Evolutionary conservation across 148 eudicot genomes (phyloP), one percentile per base, ranked within the genome.

Genomic region (Chenopodium berlandieri): DNA sequence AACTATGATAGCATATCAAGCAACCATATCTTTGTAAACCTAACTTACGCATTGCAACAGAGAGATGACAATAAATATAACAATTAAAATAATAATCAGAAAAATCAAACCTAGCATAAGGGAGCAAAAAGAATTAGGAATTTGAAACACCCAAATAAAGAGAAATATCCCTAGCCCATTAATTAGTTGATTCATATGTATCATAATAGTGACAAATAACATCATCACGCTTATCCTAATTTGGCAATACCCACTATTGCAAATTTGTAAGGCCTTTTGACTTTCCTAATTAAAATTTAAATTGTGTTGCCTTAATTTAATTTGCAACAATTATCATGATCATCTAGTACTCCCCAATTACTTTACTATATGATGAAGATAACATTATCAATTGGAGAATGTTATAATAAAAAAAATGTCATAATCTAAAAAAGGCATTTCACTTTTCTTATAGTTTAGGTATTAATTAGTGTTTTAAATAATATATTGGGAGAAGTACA

Each of bases 221-320:
- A 73, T 73, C 60, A 47, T 12, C 76, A 73, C 34, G 22, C 58
- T 73, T 73, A 73, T 73, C 76, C 76, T 46, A 47, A 73, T 73
- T 47, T 47, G 20, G 76, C 58, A 73, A 72, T 48, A 23, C 20
- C 75, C 75, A 37, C 27, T 71, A 71, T 19, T 19, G 4, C 44
- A 40, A 40, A 40, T 40, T 40, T 40, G 0, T 5, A 40, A 67
- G 37, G 37, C 71, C 12, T 67, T 67, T 66, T 25, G 71, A 66
- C 32, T 25, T n/a, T 30, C 71, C 71, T 30, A 30, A 40, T 40
- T 40, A 40, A 67, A 9, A 25, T 67, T 30, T 67, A 37, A 67
- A 16, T 30, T 3, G 71, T 11, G 17, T 30, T 9, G 71, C 44
- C 7, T 8, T 30, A 16, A 67, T 19, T 67, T 66, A 10, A 14